phyloP scores from a whole-genome alignment of 164 flowering plant species.

The Taxillus chinensis region DNA sequence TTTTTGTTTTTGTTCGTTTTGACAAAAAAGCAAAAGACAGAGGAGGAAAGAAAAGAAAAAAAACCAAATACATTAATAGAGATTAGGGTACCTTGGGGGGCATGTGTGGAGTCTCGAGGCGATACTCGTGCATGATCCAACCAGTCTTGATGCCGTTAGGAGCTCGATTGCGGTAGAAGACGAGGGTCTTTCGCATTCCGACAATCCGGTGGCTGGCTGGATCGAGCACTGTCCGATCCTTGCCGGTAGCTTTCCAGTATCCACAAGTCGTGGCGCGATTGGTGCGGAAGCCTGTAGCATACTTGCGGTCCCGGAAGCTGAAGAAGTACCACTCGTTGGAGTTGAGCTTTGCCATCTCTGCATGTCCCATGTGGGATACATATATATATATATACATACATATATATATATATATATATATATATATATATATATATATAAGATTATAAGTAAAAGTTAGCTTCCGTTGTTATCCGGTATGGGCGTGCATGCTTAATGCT shows the following conservation, averaged over 20 bases:
- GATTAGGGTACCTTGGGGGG: slow-evolving; percentile 47
- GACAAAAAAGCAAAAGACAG: too few species aligned
- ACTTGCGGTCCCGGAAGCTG: slow-evolving; percentile 76
- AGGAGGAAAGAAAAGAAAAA: too few species aligned
- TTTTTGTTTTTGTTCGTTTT: too few species aligned
- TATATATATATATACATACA: too few species aligned
- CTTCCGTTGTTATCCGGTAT: too few species aligned
- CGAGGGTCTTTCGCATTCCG: slow-evolving; percentile 81
- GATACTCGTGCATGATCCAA: slow-evolving; percentile 94
- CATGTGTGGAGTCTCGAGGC: slow-evolving; percentile 51
- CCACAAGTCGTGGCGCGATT: slow-evolving; percentile 70
- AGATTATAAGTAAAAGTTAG: too few species aligned
- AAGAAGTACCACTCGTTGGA: slow-evolving; percentile 91
- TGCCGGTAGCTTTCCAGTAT: slow-evolving; percentile 91
- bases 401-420: too few species aligned
- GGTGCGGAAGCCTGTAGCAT: slow-evolving; percentile 64
- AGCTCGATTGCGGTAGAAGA: slow-evolving; percentile 68
- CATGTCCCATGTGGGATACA: not conserved
- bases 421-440: too few species aligned
- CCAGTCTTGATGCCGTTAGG: slow-evolving; percentile 75
- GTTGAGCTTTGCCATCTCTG: slow-evolving; percentile 74
- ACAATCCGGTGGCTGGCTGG: slow-evolving; percentile 36
- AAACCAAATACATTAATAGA: too few species aligned
- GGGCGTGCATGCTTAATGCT: too few species aligned
- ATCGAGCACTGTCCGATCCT: slow-evolving; percentile 53